Base-by-base conservation (phyloP, 2,329 filamentous ascomycete genomes). In the Aspergillus pseudoterreus region DNA sequence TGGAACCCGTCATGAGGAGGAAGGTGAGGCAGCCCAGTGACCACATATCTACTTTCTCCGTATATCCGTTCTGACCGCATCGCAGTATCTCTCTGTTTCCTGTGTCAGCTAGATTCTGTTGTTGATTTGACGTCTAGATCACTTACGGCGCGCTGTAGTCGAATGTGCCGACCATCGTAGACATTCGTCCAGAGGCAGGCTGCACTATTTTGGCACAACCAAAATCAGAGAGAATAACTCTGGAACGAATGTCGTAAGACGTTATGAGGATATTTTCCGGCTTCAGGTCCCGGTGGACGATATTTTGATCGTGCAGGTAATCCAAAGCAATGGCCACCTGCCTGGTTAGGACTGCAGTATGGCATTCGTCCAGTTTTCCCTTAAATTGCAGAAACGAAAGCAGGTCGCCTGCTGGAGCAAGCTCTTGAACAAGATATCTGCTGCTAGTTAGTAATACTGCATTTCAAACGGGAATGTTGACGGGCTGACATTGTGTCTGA, bases 231-330 rank as follows among this genome's bases (percentile, higher is more conserved):
- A 86, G 70, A 1, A 85, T 73, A 6, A 85, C 71, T 19, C 83
- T 75, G 19, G 75, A 73, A 3, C 77, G 76, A 41, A 71, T 68
- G 12, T 72, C 69, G 47, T 78, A 71, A 1, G 78, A 81, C 1
- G 79, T 79, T 74, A 85, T 75, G 27, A 86, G 71, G 8, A 85
- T 78, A 57, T 85, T 85, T 47, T 85, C 82, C 0, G 82, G 82
- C 59, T 85, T 86, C 45, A 85, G 71, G 59, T 86, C 83, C 30
- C 83, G 74, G 62, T 86, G 83, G 4, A 81, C 81, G 41, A 85
- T 79, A 38, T 75, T 69, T 6, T 73, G 70, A 3, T 70, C 65
- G 61, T 85, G 83, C 0, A 85, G 67, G 58, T 84, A 83, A 14
- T 81, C 68, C n/a, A 85, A 63, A 2, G 79, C 83, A 49, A 81